Conservation (phyloP, 129 eudicot species). For the Lonicera japonica region DNA sequence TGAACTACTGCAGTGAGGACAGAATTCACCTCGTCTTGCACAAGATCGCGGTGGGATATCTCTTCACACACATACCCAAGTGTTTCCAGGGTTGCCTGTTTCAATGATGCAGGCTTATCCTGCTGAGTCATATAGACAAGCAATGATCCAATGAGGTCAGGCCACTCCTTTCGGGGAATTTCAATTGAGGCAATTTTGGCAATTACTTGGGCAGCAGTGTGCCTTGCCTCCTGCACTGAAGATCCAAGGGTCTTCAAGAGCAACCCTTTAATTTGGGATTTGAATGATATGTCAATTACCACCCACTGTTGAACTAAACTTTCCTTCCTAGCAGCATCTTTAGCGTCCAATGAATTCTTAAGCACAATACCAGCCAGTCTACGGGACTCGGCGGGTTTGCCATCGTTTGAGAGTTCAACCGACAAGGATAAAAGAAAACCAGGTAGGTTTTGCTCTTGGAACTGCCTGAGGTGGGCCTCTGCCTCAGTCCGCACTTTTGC, state of each 20-base stretch:
- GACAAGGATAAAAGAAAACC: conserved; percentile 69
- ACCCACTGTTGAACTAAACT: conserved; percentile 67
- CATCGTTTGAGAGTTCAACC: conserved; percentile 67
- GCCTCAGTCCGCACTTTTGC: conserved; percentile 71
- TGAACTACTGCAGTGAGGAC: conserved; percentile 91
- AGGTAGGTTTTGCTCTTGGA: conserved; percentile 74
- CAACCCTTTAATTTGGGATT: conserved; percentile 60
- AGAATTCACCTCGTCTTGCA: conserved; percentile 78
- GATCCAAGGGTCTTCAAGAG: conserved; percentile 71
- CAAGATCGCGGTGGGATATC: conserved; percentile 71
- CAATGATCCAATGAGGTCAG: conserved; percentile 63
- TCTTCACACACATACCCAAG: conserved; percentile 94
- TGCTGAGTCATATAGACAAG: conserved; percentile 71
- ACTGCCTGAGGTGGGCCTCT: conserved; percentile 57
- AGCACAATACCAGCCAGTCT: conserved; percentile 87
- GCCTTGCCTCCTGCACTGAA: conserved; percentile 65
- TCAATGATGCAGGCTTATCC: conserved; percentile 59
- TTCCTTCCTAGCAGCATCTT: conserved; percentile 62
- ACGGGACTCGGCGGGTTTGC: conserved; percentile 74
- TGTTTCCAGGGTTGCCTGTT: conserved; percentile 81
- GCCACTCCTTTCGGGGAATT: conserved; percentile 84
- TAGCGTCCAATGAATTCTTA: conserved; percentile 83
- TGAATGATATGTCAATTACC: conserved; percentile 40
- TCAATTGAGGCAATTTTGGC: conserved; percentile 87
- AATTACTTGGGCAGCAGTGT: conserved; percentile 84